Base-by-base conservation (phyloP, 345 rosid genomes). In the Eucalyptus erythrocorys region DNA sequence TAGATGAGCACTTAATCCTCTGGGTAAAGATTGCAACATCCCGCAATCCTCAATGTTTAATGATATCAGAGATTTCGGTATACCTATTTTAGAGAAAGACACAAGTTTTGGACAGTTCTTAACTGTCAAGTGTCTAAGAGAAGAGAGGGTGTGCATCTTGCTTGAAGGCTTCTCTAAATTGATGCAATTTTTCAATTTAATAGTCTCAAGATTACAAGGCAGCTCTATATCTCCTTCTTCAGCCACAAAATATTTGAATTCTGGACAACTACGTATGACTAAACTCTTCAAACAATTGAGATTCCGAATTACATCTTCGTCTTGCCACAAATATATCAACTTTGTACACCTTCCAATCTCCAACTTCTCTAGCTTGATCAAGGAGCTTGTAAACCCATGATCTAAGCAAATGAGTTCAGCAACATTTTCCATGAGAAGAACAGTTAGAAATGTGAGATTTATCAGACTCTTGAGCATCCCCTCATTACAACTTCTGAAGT, bases 1-100 rank as follows among this genome's bases (percentile, higher is more conserved):
- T 2, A 10, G 15, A 27, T 27, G 32, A 59, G 3, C 5, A 59
- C n/a, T 12, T 59, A 59, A 59, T 66, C 24, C 79, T 68, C 1
- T 68, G 0, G 42, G 79, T 32, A 55, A 10, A 17, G 61, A 55
- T 84, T 1, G 86, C 55, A 50, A 37, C 37, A 19, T 50, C 45
- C 34, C 1, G 1, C 64, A 19, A 0, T 0, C 0, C 1, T 0
- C 0, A 10, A 85, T 47, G 0, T 8, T 7, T 32, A 47, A 49
- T 47, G 22, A 48, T 30, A 0, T 48, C 24, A 32, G 0, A 0
- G 86, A 47, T 1, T 22, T 47, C 0, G 55, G 37, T 3, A 85
- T 15, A 47, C 86, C 24, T 10, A 1, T 32, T 45, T 19, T 2
- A 2, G 13, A 55, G 13, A 47, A 85, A 0, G 55, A 85, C 0